phyloP scores from a whole-genome alignment of 768 basidiomycete species.

The Austroboletus eburneus region DNA sequence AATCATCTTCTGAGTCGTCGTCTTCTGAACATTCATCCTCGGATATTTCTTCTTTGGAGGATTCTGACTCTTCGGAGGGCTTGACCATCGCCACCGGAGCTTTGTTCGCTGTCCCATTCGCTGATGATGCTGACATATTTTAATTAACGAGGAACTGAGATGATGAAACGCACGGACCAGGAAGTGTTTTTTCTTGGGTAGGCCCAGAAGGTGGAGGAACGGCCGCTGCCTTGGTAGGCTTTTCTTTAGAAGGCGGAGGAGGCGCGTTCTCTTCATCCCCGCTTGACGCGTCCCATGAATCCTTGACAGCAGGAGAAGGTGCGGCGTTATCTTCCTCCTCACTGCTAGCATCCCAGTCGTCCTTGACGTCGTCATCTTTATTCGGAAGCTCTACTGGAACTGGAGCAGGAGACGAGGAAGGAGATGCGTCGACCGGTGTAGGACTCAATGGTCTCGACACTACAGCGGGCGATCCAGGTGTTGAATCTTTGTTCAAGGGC shows the following conservation, averaged over 20 bases:
- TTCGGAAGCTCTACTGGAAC: slow-evolving; percentile 26
- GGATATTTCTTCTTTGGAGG: slow-evolving; percentile 32
- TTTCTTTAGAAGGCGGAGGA: slow-evolving; percentile 11
- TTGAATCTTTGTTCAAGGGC: slow-evolving; percentile 36
- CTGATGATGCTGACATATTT: slow-evolving; percentile 1
- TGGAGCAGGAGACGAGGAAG: slow-evolving; percentile 24
- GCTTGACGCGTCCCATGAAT: slow-evolving; percentile 69
- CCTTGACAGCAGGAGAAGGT: slow-evolving; percentile 38
- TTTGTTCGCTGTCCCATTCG: slow-evolving; percentile 10
- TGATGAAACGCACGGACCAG: slow-evolving; percentile 10
- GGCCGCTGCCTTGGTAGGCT: slow-evolving; percentile 12
- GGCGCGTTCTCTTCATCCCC: slow-evolving; percentile 44
- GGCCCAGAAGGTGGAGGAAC: slow-evolving; percentile 1
- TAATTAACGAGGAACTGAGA: background rate
- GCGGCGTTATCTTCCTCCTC: slow-evolving; percentile 36
- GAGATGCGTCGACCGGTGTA: slow-evolving; percentile 20
- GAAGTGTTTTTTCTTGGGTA: slow-evolving; percentile 1
- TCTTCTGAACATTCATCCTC: slow-evolving; percentile 45
- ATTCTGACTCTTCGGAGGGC: slow-evolving; percentile 26
- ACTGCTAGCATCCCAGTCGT: slow-evolving; percentile 52
- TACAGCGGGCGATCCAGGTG: slow-evolving; percentile 44
- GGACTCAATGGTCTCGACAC: slow-evolving; percentile 51
- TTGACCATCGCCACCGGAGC: slow-evolving; percentile 25
- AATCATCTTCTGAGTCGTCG: slow-evolving; percentile 49
- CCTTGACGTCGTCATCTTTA: slow-evolving; percentile 35